These are phyloP conservation scores for Nakaseomyces uthaithaninus DNA, from an alignment of 1,139 yeast species.

Conservation along the genomic window DNA sequence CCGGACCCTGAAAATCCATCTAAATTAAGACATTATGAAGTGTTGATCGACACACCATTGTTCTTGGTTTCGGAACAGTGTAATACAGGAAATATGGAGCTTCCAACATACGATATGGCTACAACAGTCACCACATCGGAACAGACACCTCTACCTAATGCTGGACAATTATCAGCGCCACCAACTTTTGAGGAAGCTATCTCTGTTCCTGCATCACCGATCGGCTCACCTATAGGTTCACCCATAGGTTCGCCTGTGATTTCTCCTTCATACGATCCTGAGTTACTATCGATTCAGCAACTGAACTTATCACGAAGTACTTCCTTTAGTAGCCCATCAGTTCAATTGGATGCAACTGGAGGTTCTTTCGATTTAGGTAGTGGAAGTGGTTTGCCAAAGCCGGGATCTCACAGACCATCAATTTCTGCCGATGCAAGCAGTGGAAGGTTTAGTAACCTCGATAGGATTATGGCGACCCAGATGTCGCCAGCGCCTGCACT, in stretches of 20 bases:
- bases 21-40: conserved; percentile 79
- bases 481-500: not conserved
- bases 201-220: conserved; percentile 32
- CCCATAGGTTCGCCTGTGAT: conserved; percentile 25
- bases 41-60: conserved; percentile 82
- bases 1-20: conserved; percentile 45
- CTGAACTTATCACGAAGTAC: conserved; percentile 26
- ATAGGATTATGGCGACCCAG: conserved; percentile 10
- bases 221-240: conserved; percentile 19
- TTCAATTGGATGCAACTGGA: not conserved
- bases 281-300: conserved; percentile 27
- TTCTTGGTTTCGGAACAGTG: conserved; percentile 67
- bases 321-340: conserved; percentile 14
- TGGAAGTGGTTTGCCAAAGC: not conserved
- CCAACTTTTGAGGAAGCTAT: conserved; percentile 58
- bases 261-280: conserved; percentile 20
- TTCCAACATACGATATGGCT: conserved; percentile 58
- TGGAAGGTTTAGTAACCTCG: conserved; percentile 16
- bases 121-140: conserved; percentile 24
- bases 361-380: not conserved
- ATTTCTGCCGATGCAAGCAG: conserved; percentile 6
- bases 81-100: conserved; percentile 55
- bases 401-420: conserved; percentile 5
- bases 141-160: conserved; percentile 7
- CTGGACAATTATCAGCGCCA: conserved; percentile 23